Conservation (phyloP, 345 rosid species). For the Lepidium sativum region DNA sequence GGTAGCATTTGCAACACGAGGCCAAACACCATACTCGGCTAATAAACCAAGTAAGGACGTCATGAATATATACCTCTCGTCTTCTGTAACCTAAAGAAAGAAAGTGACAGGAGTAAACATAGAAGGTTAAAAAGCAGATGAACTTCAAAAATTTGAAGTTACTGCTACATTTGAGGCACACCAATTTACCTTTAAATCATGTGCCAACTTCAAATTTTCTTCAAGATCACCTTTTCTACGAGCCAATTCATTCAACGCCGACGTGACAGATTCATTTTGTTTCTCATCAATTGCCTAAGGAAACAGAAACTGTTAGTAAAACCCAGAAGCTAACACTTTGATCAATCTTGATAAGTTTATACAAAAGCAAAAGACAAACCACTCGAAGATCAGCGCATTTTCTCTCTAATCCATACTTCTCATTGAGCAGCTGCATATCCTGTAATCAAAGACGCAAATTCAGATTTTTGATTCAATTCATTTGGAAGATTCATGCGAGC, state of each 20-base stretch:
- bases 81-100: constrained; percentile 60
- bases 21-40: constrained; percentile 71
- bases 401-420: constrained; percentile 72
- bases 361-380: constrained; percentile 44
- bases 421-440: constrained; percentile 81
- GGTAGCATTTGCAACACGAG: constrained; percentile 65
- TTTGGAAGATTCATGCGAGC: not conserved
- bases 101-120: not conserved
- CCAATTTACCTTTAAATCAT: constrained; percentile 71
- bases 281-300: constrained; percentile 84
- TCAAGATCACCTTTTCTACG: constrained; percentile 82
- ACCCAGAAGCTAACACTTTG: constrained; percentile 4
- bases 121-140: not conserved
- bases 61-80: constrained; percentile 68
- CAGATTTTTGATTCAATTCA: not conserved
- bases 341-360: not conserved
- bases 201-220: constrained; percentile 58
- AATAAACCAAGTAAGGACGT: constrained; percentile 84
- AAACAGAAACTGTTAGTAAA: constrained; percentile 16
- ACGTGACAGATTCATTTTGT: constrained; percentile 68
- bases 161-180: not conserved
- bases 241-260: constrained; percentile 67
- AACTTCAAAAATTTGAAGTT: not conserved
- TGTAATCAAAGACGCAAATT: constrained; percentile 29
- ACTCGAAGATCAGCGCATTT: constrained; percentile 81